phyloP scores from a whole-genome alignment of 495 filamentous ascomycete genomes.

The Lophium mytilinum region DNA sequence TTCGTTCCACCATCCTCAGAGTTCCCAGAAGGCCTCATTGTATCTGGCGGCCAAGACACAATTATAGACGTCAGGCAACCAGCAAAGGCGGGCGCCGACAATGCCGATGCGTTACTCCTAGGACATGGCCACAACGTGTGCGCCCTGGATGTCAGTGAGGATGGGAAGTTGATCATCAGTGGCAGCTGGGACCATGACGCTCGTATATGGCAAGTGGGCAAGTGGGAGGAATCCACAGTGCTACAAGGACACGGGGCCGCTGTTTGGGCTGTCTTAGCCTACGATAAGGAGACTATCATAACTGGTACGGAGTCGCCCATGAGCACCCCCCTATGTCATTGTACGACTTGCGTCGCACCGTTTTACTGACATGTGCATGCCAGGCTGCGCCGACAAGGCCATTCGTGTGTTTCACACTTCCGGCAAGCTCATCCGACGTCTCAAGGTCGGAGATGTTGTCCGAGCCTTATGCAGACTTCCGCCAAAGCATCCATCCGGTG shows the following conservation, averaged over 20 bases:
- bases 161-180: slow-evolving; percentile 68
- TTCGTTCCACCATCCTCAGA: slow-evolving; percentile 62
- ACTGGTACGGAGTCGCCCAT: slow-evolving; percentile 51
- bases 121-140: slow-evolving; percentile 86
- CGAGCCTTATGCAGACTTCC: slow-evolving; percentile 78
- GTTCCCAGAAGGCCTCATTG: slow-evolving; percentile 70
- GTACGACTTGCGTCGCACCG: not conserved
- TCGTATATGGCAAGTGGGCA: slow-evolving; percentile 75
- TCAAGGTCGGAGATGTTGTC: slow-evolving; percentile 75
- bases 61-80: slow-evolving; percentile 86
- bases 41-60: slow-evolving; percentile 81
- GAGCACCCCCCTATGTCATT: not conserved
- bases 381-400: slow-evolving; percentile 74
- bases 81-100: slow-evolving; percentile 53
- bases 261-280: slow-evolving; percentile 86
- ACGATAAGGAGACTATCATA: slow-evolving; percentile 69
- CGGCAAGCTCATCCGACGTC: slow-evolving; percentile 55
- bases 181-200: slow-evolving; percentile 92
- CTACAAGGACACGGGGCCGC: slow-evolving; percentile 69
- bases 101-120: slow-evolving; percentile 76
- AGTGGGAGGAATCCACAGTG: slow-evolving; percentile 45
- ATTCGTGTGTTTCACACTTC: slow-evolving; percentile 72
- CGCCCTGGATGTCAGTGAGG: slow-evolving; percentile 66
- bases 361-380: not conserved
- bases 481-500: slow-evolving; percentile 64